phyloP scores from a whole-genome alignment of 495 filamentous ascomycete species.

The Penicillium dipodomyicola region DNA sequence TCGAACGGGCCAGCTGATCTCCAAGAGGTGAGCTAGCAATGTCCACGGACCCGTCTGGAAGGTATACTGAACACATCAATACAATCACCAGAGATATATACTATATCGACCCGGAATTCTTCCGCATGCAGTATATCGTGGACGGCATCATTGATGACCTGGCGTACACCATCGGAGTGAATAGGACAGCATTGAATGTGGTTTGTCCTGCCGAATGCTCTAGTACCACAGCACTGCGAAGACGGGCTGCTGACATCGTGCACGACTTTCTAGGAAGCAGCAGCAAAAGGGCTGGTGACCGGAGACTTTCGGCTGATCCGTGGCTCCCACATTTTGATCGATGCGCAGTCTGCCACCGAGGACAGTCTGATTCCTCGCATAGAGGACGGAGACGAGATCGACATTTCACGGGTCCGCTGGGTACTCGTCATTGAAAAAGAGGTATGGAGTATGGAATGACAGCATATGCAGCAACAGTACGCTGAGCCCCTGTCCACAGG shows the following conservation, averaged over 20 bases:
- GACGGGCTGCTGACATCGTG: neutral
- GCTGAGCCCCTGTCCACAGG: constrained; percentile 50
- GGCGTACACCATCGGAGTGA: constrained; percentile 62
- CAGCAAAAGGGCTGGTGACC: constrained; percentile 69
- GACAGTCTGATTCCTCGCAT: constrained; percentile 66
- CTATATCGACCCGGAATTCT: constrained; percentile 80
- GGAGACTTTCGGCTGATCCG: constrained; percentile 51
- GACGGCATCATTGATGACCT: constrained; percentile 81
- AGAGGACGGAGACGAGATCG: constrained; percentile 50
- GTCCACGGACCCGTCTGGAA: neutral
- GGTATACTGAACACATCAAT: neutral
- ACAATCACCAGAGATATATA: constrained; percentile 70
- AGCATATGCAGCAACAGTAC: neutral
- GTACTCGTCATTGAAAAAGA: constrained; percentile 92
- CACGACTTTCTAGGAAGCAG: constrained; percentile 38
- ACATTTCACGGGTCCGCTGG: constrained; percentile 60
- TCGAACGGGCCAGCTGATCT: constrained; percentile 58
- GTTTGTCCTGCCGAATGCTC: constrained; percentile 15
- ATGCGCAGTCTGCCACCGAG: constrained; percentile 27
- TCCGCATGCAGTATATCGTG: constrained; percentile 71
- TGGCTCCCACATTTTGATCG: constrained; percentile 21
- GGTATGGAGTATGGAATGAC: constrained; percentile 37
- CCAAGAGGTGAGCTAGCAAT: constrained; percentile 63
- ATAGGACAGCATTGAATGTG: constrained; percentile 38
- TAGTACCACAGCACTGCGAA: neutral